Percentiles rank a stretch among this genome's conserved stretches.
Conservation (phyloP, 2,329 filamentous ascomycete species). For the Cadophora sp. region DNA sequence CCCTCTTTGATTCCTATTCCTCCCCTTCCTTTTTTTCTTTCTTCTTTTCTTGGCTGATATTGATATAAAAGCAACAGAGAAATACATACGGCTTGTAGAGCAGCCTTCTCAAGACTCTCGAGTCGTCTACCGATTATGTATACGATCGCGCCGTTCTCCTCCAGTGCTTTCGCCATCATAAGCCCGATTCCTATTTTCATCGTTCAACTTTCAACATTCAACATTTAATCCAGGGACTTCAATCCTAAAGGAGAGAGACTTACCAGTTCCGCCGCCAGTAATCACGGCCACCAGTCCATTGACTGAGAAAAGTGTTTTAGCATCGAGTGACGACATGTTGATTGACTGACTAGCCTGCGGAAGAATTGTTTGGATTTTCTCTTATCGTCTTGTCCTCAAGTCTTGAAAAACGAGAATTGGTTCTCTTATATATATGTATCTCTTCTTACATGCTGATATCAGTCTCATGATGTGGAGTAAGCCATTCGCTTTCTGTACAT, state of each 20-base stretch:
- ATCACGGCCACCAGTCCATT: constrained; percentile 62
- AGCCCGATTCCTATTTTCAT: constrained; percentile 58
- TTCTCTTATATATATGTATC: too few species aligned
- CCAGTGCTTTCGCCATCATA: constrained; percentile 62
- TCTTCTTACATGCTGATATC: too few species aligned
- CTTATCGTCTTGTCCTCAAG: too few species aligned
- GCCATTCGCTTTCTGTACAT: too few species aligned
- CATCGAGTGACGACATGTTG: neutral
- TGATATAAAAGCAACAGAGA: neutral
- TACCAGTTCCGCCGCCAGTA: constrained; percentile 62
- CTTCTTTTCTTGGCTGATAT: neutral
- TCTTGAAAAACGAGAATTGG: too few species aligned
- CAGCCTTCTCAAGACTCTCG: constrained; percentile 55
- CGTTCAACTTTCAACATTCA: too few species aligned
- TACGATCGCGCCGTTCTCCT: constrained; percentile 58
- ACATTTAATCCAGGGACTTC: too few species aligned
- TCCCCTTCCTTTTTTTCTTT: too few species aligned
- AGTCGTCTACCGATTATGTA: constrained; percentile 63
- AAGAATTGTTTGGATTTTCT: too few species aligned
- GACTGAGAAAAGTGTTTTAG: constrained; percentile 54
- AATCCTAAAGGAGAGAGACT: neutral
- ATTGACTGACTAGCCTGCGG: neutral
- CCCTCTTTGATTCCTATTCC: too few species aligned
- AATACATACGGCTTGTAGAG: constrained; percentile 29
- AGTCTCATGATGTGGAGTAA: too few species aligned